A percentile compares a stretch with the other conserved stretches of the same genome.
Evolutionary conservation across 768 basidiomycete genomes (phyloP).

Genomic region (Thelephora aurantiotincta): DNA sequence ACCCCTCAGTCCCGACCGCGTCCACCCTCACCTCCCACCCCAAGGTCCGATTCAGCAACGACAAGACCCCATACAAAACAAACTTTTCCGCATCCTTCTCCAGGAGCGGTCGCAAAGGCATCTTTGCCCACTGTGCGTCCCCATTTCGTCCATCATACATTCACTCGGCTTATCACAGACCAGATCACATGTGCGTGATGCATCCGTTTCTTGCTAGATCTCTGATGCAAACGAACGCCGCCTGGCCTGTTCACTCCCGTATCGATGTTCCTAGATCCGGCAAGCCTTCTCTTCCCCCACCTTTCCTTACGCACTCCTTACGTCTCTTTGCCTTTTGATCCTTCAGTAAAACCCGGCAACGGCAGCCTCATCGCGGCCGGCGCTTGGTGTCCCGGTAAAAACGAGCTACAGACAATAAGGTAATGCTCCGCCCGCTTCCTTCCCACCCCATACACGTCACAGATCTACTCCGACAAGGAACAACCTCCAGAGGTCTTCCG

Average conservation of each 20-base stretch:
- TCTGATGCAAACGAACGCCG: not conserved
- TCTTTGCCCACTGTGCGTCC: conserved; percentile 72
- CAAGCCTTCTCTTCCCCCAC: not conserved
- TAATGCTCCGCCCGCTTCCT: conserved; percentile 12
- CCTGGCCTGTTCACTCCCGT: conserved; percentile 1
- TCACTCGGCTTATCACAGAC: not conserved
- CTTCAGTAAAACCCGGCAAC: conserved; percentile 48
- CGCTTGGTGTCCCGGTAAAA: conserved; percentile 63
- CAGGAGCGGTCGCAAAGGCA: conserved; percentile 79
- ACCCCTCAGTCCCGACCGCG: not conserved
- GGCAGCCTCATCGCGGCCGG: conserved; percentile 70
- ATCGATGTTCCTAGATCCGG: conserved; percentile 10
- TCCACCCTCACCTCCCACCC: not conserved
- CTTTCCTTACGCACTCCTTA: not conserved
- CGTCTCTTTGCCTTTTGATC: conserved; percentile 3
- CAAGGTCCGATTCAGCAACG: conserved; percentile 80
- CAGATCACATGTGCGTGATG: conserved; percentile 49
- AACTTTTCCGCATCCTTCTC: conserved; percentile 75
- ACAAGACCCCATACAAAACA: conserved; percentile 92
- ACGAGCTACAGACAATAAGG: conserved; percentile 70
- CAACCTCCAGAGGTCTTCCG: conserved; percentile 48
- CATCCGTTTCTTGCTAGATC: not conserved
- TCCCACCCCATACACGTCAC: not conserved
- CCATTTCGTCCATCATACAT: not conserved
- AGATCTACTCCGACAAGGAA: conserved; percentile 21